These are phyloP conservation scores for Fusarium sp. DNA, from an alignment of 2,329 filamentous ascomycete species.

Conservation along the genomic window DNA sequence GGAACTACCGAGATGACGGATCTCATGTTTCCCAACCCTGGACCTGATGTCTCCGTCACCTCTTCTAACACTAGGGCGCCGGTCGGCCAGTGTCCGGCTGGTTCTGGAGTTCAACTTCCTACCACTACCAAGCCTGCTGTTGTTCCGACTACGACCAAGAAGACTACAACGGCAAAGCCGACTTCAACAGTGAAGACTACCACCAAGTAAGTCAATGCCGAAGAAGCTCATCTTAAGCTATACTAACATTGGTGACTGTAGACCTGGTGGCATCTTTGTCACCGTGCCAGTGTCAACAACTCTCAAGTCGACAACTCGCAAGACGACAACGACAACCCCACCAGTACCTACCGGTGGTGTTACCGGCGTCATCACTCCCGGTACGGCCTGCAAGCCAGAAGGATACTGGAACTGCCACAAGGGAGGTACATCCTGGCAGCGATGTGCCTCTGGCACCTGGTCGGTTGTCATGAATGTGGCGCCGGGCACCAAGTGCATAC, in stretches of 20 bases:
- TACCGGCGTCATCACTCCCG: conserved; percentile 18
- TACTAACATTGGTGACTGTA: background rate
- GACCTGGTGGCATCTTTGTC: conserved; percentile 21
- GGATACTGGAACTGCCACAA: conserved; percentile 35
- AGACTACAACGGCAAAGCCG: conserved; percentile 3
- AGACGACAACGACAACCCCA: conserved; percentile 21
- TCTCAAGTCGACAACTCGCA: conserved; percentile 35
- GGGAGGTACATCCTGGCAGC: conserved; percentile 58
- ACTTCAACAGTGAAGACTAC: conserved; percentile 11
- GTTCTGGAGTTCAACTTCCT: conserved; percentile 33
- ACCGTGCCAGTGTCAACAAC: conserved; percentile 17
- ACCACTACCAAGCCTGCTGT: conserved; percentile 7
- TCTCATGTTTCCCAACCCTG: conserved; percentile 71
- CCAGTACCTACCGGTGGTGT: conserved; percentile 20
- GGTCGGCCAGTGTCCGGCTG: conserved; percentile 29
- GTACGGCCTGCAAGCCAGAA: conserved; percentile 40
- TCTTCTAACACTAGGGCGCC: conserved; percentile 44
- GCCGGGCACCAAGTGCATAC: conserved; percentile 61
- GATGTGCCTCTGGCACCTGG: conserved; percentile 69
- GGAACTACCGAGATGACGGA: conserved; percentile 60
- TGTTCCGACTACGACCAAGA: background rate
- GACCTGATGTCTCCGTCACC: conserved; percentile 49
- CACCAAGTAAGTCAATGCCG: conserved; percentile 10
- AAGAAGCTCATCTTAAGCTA: background rate
- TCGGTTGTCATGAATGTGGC: conserved; percentile 59